These are phyloP conservation scores for Kwoniella newhampshirensis DNA, from an alignment of 768 basidiomycete genomes.

Conservation along the genomic window DNA sequence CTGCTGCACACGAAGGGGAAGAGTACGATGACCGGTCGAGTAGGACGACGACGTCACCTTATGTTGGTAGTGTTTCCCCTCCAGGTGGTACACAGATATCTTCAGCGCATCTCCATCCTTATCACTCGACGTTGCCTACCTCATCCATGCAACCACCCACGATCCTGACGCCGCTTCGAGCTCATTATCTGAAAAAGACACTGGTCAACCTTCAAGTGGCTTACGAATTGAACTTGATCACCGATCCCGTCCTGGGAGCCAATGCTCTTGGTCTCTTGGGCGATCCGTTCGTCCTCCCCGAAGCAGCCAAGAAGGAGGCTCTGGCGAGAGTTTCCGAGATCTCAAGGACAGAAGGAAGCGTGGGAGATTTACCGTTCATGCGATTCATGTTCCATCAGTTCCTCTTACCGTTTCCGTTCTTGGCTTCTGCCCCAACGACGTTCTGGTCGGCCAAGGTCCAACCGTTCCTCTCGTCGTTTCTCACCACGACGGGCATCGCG, in stretches of 20 bases:
- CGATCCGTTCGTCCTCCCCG: conserved; percentile 68
- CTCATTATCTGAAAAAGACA: conserved; percentile 97
- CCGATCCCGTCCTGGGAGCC: conserved; percentile 52
- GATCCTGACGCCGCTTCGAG: conserved; percentile 76
- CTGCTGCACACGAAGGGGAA: background rate
- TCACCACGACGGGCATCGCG: conserved; percentile 65
- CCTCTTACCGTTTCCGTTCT: conserved; percentile 91
- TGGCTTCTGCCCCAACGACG: conserved; percentile 78
- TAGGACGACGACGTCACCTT: no score
- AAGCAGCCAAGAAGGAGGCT: conserved; percentile 33
- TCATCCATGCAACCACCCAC: conserved; percentile 26
- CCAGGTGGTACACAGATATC: conserved; percentile 27
- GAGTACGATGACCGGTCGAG: no score
- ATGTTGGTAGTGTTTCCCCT: no score
- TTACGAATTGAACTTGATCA: conserved; percentile 71
- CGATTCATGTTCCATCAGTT: conserved; percentile 89
- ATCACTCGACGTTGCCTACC: conserved; percentile 26
- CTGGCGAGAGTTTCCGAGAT: conserved; percentile 31
- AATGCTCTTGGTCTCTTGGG: conserved; percentile 79
- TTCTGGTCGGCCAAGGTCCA: conserved; percentile 95
- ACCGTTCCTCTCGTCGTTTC: conserved; percentile 80
- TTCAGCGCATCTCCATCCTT: conserved; percentile 38
- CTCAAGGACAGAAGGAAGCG: conserved; percentile 45
- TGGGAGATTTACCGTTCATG: conserved; percentile 78
- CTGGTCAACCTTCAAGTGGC: conserved; percentile 82